Conservation (phyloP, 2,329 filamentous ascomycete genomes). For the Aaosphaeria arxii region DNA sequence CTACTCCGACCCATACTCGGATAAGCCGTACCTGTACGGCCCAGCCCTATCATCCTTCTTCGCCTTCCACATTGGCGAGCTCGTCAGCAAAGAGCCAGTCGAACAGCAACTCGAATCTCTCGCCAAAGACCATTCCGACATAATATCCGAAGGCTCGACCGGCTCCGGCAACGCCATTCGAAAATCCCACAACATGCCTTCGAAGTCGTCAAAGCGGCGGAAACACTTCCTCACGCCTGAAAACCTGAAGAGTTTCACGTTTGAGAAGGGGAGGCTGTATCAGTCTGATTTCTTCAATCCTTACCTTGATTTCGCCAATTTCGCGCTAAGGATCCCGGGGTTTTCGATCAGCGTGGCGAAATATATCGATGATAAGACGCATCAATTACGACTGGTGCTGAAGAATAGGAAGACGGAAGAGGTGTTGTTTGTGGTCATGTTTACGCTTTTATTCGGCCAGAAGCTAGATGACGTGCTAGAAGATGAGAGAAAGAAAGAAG, state of each 20-base stretch:
- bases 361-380: conserved; percentile 48
- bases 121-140: conserved; percentile 18
- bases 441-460: conserved; percentile 45
- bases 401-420: conserved; percentile 42
- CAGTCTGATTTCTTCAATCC: conserved; percentile 49
- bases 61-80: conserved; percentile 29
- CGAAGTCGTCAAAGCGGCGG: conserved; percentile 41
- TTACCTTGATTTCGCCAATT: conserved; percentile 48
- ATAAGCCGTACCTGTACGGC: conserved; percentile 37
- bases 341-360: conserved; percentile 44
- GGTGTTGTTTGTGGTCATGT: conserved; percentile 44
- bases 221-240: conserved; percentile 41
- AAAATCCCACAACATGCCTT: conserved; percentile 30
- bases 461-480: conserved; percentile 37
- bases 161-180: conserved; percentile 36
- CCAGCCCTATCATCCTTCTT: conserved; percentile 35
- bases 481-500: conserved; percentile 11
- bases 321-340: conserved; percentile 43
- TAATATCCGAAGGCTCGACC: conserved; percentile 41
- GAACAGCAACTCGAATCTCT: conserved; percentile 22
- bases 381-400: conserved; percentile 46
- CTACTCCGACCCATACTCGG: conserved; percentile 34
- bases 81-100: conserved; percentile 8
- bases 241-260: conserved; percentile 37
- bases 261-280: conserved; percentile 44